Conservation (phyloP, 768 basidiomycete species). For the Botryobasidium botryosum region DNA sequence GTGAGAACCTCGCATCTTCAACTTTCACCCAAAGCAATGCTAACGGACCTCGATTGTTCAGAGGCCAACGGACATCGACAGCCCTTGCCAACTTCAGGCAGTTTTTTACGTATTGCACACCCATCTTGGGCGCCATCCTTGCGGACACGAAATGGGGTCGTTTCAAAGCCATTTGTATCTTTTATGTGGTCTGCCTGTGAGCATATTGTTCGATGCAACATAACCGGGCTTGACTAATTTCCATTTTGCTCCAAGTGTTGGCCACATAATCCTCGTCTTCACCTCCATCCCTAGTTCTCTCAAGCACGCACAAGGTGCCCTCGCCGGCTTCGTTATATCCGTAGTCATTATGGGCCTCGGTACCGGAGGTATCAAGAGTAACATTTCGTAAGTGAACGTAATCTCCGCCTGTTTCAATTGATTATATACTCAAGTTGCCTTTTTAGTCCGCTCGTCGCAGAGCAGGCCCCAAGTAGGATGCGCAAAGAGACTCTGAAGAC, state of each 20-base stretch:
- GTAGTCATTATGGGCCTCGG: constrained; percentile 18
- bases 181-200: no score
- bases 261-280: constrained; percentile 14
- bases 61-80: no score
- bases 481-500: constrained; percentile 10
- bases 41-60: no score
- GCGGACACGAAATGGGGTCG: constrained; percentile 16
- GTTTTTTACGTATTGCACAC: constrained; percentile 17
- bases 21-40: no score
- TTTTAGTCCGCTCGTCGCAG: constrained; percentile 22
- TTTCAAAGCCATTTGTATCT: constrained; percentile 19
- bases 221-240: constrained; percentile 15
- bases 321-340: constrained; percentile 17
- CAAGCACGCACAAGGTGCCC: constrained; percentile 13
- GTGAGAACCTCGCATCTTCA: no score
- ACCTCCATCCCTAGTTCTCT: constrained; percentile 15
- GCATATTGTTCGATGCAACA: no score
- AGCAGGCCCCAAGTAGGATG: constrained; percentile 17
- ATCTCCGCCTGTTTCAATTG: no score
- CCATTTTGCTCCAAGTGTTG: constrained; percentile 12
- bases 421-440: no score
- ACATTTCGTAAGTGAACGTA: constrained; percentile 19
- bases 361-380: constrained; percentile 16
- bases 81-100: constrained; percentile 16
- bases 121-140: constrained; percentile 10